Evolutionary conservation across 495 filamentous ascomycete genomes (phyloP), one percentile per base, ranked within the genome.

Genomic region (Annulohypoxylon bovei): DNA sequence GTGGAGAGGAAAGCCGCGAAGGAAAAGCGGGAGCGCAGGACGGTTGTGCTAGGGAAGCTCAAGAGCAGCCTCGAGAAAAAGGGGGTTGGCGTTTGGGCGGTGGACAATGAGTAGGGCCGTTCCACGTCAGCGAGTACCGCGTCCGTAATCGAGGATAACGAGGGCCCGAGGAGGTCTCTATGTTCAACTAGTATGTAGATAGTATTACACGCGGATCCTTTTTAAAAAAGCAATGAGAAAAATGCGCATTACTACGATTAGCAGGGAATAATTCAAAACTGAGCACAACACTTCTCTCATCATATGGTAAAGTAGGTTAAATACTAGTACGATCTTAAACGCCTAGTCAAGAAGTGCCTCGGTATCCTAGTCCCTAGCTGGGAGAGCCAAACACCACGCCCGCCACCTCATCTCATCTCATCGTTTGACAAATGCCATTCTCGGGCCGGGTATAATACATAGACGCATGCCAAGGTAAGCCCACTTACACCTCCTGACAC

Each of bases 1-100:
- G 78, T 79, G 40, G 86, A 88, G 76, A 87, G 82, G 78, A 75
- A 67, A 62, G 75, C 74, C 16, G 60, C 86, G 22, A 87, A 84
- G 75, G 81, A 81, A 27, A 91, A 87, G 71, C 75, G 79, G 32
- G 78, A 82, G 66, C 86, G 82, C 68, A 82, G 88, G 60, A 84
- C 84, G 67, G 84, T 82, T 14, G 77, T 91, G 49, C 78, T 88
- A 35, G 83, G 74, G 32, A 78, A 75, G 67, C 65, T 85, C 49
- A 78, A 67, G 69, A 60, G 53, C 30, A 79, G 78, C 53, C 64
- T 85, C 35, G 72, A 78, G 40, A 79, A 70, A 71, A 71, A 71
- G 11, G 82, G 81, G 4, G 78, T 75, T 12, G 77, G 77, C 55
- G 79, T 85, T 6, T 74, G 74, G 65, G 57, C 65, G 27, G 60